phyloP scores from a whole-genome alignment of 1,284 basidiomycete species.

The Cutaneotrichosporon cutaneum region DNA sequence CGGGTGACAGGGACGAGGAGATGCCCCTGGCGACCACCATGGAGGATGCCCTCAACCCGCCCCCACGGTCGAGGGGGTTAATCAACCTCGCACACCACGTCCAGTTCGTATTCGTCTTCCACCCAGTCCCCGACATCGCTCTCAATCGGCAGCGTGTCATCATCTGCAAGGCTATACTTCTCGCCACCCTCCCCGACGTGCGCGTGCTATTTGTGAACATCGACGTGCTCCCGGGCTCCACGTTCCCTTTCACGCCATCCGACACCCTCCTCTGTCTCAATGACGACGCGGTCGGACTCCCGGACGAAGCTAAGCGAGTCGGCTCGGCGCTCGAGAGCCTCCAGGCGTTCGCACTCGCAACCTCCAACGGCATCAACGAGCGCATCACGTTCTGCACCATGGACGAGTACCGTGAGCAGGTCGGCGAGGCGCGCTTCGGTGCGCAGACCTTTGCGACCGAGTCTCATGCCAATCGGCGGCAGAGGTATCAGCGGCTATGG shows the following conservation, averaged over 20 bases:
- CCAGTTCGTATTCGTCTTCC: background rate
- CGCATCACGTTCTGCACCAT: background rate
- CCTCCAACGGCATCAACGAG: background rate
- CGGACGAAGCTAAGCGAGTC: background rate
- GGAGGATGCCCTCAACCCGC: too few species aligned
- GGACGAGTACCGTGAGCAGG: background rate
- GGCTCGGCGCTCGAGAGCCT: background rate
- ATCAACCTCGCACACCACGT: background rate
- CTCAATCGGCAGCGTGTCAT: background rate
- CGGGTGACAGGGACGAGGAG: background rate
- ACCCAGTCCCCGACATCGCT: background rate
- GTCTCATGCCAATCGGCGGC: background rate
- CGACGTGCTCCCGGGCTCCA: background rate
- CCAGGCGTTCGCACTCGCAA: background rate
- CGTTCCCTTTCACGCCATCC: background rate
- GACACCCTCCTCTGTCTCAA: background rate
- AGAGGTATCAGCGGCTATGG: background rate
- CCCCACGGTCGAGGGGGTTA: too few species aligned
- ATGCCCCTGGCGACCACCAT: too few species aligned
- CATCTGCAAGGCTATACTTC: background rate
- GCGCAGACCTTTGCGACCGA: background rate
- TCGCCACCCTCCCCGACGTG: background rate
- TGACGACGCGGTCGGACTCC: background rate
- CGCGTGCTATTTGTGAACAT: background rate
- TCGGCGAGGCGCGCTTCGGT: background rate